Percentiles rank a stretch among this genome's conserved stretches.
These are phyloP conservation scores for Plasmodium cynomolgi DNA, from an alignment of 169 alveolate species.

Conservation along the genomic window DNA sequence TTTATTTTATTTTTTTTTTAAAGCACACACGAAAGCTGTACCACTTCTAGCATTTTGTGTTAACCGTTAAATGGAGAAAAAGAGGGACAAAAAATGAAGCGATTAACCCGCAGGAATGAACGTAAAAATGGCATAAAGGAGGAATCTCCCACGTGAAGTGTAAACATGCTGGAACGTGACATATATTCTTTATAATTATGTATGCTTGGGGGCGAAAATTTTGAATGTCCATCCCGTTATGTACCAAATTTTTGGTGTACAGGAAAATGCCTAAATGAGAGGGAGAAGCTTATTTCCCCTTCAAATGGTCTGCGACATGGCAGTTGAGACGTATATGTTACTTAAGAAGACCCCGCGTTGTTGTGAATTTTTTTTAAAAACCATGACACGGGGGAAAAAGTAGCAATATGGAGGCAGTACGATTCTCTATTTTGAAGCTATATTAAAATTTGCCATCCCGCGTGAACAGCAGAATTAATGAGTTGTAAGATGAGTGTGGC, in stretches of 20 bases:
- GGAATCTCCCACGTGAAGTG: not conserved
- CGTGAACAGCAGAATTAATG: not conserved
- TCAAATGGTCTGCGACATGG: not conserved
- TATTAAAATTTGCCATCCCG: not conserved
- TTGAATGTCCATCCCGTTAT: not conserved
- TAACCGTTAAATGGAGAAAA: not conserved
- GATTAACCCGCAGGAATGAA: not conserved
- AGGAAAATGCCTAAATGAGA: not conserved
- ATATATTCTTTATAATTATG: not conserved
- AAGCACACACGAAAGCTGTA: not conserved
- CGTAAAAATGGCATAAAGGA: not conserved
- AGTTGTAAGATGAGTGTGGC: not conserved
- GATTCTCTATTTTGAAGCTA: not conserved
- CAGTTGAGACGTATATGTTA: not conserved
- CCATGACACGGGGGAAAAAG: not conserved
- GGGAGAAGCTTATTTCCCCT: not conserved
- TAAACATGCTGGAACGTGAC: not conserved
- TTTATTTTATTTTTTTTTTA: not conserved
- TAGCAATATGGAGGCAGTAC: not conserved
- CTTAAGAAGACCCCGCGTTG: not conserved
- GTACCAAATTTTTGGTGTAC: not conserved
- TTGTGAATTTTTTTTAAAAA: not conserved
- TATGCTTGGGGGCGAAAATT: not conserved
- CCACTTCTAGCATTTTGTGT: not conserved
- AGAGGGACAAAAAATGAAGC: not conserved